Base-by-base conservation (phyloP, 2,329 filamentous ascomycete species). In the Graphilbum ipis-grandicollis region DNA sequence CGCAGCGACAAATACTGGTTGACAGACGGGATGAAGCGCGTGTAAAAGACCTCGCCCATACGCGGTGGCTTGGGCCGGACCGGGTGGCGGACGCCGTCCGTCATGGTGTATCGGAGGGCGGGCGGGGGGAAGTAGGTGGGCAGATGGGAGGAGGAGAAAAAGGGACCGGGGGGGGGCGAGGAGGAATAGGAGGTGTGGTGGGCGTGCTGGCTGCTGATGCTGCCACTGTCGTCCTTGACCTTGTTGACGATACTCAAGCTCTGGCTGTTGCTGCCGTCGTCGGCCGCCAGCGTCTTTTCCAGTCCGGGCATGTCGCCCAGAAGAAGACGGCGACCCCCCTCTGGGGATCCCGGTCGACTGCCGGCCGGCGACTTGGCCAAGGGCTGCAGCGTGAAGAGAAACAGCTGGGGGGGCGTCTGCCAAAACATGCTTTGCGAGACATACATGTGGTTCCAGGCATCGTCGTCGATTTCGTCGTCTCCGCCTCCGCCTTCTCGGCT, bases 31-130 rank as follows among this genome's bases (percentile, higher is more conserved):
- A 96, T 65, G 52, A 79, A 93, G 37, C 90, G 79, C 1, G 76
- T 79, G 54, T 98, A 98, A 49, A 98, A 88, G 0, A 82, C 74
- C 49, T 94, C 84, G 13, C 85, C 85, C 65, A 93, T 85, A 3
- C 82, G 75, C 2, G 85, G 83, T 0, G 88, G 85, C 52, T 92
- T 93, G 2, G 83, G 79, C 0, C 90, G 75, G 31, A 92, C 62
- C 0, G 90, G 90, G 51, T 98, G 90, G 1, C 85, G 77, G 33
- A 86, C 63, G 41, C 77, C 71, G 51, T 83, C 75, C 2, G 82
- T 86, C 43, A 79, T 75, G 4, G 70, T 77, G 52, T 88, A 94
- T 46, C 88, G 81, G 9, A 83, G 59, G 1, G 90, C 83, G 2
- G 79, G 65, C 0, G 86, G 85, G 2, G 86, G 86, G 47, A 83